These are phyloP conservation scores for Nidularia sp. DNA, from an alignment of 768 basidiomycete species.

Conservation along the genomic window DNA sequence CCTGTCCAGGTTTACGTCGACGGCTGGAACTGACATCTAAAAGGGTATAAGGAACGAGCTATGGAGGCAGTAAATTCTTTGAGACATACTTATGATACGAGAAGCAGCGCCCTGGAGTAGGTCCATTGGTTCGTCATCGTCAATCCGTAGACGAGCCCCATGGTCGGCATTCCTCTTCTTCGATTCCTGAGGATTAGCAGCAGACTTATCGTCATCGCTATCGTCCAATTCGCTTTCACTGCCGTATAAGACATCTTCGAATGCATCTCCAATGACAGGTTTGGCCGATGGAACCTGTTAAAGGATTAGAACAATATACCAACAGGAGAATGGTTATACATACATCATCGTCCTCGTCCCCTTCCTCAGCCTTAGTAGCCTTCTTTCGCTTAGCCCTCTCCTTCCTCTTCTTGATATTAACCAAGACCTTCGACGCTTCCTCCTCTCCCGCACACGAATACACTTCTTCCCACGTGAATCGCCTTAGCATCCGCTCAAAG, in stretches of 20 bases:
- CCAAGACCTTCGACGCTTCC: constrained; percentile 82
- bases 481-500: constrained; percentile 90
- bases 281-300: constrained; percentile 40
- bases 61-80: background rate
- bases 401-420: constrained; percentile 95
- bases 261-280: constrained; percentile 75
- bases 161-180: constrained; percentile 28
- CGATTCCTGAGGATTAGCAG: constrained; percentile 13
- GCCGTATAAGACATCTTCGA: constrained; percentile 96
- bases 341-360: constrained; percentile 46
- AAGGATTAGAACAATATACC: constrained; percentile 1
- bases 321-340: constrained; percentile 1
- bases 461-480: constrained; percentile 86
- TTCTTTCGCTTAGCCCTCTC: constrained; percentile 90
- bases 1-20: constrained; percentile 78
- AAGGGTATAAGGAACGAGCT: background rate
- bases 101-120: constrained; percentile 77
- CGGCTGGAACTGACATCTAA: constrained; percentile 43
- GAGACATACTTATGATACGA: constrained; percentile 60
- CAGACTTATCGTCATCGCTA: constrained; percentile 54
- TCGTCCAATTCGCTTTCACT: constrained; percentile 89
- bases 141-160: constrained; percentile 71
- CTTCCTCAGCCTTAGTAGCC: constrained; percentile 53
- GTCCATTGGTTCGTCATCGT: constrained; percentile 95
- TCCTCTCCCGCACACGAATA: constrained; percentile 71